A percentile compares a stretch with the other conserved stretches of the same genome.
Conservation (phyloP, 495 filamentous ascomycete species). For the Xylaria grammica region DNA sequence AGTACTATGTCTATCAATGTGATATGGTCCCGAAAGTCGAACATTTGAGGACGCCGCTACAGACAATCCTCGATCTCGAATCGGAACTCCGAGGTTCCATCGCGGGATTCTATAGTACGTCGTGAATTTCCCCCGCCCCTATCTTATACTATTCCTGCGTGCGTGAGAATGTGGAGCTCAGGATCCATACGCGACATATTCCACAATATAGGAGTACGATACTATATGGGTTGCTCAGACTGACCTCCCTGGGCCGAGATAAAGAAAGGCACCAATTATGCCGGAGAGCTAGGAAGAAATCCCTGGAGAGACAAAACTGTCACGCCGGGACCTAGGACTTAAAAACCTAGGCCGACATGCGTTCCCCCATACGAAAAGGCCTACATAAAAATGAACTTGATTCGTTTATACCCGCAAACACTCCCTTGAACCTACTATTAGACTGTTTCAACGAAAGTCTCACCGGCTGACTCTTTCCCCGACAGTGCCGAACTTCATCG, state of each 20-base stretch:
- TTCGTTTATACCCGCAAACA: background rate
- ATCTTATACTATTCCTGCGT: background rate
- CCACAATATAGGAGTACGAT: no score
- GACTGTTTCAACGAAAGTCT: background rate
- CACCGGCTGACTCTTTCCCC: background rate
- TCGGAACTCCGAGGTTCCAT: conserved; percentile 59
- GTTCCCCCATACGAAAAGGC: no score
- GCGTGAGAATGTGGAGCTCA: no score
- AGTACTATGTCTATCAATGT: conserved; percentile 66
- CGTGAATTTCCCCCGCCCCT: background rate
- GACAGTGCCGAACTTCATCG: conserved; percentile 59
- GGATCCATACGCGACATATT: no score
- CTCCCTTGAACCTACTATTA: background rate
- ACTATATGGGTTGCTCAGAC: no score
- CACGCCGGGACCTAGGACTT: no score
- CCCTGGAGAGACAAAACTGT: no score
- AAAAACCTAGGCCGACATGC: no score
- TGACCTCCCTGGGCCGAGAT: no score
- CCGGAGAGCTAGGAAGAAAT: no score
- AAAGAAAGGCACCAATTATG: no score
- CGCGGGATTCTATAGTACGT: conserved; percentile 58
- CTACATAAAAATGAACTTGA: no score
- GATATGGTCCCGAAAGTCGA: conserved; percentile 63
- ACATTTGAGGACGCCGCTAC: conserved; percentile 65
- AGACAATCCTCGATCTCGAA: conserved; percentile 61